phyloP scores from a whole-genome alignment of 495 filamentous ascomycete genomes.

The Neurospora tetrasperma region DNA sequence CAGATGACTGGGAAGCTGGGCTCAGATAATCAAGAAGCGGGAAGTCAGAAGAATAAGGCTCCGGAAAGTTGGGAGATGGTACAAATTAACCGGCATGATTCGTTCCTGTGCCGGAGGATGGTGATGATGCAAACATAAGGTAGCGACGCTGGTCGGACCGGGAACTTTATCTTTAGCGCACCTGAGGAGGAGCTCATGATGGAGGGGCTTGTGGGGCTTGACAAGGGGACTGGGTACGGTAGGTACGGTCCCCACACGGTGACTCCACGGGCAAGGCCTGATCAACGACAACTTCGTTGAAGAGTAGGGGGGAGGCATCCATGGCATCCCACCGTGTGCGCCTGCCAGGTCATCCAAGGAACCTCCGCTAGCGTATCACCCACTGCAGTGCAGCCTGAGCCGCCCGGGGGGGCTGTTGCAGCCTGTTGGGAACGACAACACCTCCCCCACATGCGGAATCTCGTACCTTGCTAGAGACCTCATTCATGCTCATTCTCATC shows the following conservation, averaged over 20 bases:
- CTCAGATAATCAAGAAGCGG: not conserved
- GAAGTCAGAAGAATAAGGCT: not conserved
- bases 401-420: too few relatives aligned
- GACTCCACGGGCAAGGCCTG: not conserved
- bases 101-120: not conserved
- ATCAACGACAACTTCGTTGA: not conserved
- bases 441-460: not conserved
- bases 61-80: not conserved
- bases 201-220: not conserved
- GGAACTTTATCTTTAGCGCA: not conserved
- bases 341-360: not conserved
- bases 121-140: not conserved
- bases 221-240: not conserved
- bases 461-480: constrained; percentile 50
- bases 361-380: not conserved
- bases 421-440: not conserved
- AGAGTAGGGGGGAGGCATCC: not conserved
- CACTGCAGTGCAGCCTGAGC: not conserved
- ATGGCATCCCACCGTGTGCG: not conserved
- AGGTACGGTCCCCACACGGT: not conserved
- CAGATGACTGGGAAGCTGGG: not conserved
- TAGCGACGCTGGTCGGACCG: not conserved
- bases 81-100: not conserved
- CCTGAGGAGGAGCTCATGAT: not conserved
- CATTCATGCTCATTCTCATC: constrained; percentile 60